Evolutionary conservation across 352 stramenopile genomes (phyloP).

Genomic region (Phytophthora ramorum): DNA sequence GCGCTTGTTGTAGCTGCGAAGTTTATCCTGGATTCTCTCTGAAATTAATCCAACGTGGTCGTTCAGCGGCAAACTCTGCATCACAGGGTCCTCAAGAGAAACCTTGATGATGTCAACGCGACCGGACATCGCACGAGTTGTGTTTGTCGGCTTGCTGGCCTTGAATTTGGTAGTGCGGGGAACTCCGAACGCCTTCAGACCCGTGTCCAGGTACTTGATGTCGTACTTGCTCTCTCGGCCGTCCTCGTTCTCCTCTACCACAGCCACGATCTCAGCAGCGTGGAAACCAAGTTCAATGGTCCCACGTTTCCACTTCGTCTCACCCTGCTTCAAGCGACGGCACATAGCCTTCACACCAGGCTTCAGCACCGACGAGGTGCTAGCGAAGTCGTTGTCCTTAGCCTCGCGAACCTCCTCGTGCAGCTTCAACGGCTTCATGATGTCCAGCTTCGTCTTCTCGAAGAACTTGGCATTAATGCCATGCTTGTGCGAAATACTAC

Average conservation of each 20-base stretch:
- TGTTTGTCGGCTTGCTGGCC: constrained; percentile 63
- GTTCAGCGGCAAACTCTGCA: constrained; percentile 86
- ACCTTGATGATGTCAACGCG: constrained; percentile 84
- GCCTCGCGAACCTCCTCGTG: constrained; percentile 72
- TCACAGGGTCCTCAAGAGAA: constrained; percentile 80
- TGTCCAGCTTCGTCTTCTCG: constrained; percentile 90
- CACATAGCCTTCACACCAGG: constrained; percentile 67
- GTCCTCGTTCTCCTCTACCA: constrained; percentile 73
- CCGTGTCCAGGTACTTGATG: constrained; percentile 88
- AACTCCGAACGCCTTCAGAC: constrained; percentile 80
- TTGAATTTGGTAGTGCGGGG: constrained; percentile 84
- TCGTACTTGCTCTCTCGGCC: constrained; percentile 82
- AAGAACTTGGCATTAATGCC: constrained; percentile 90
- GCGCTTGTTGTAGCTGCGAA: constrained; percentile 78
- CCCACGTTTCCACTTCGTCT: constrained; percentile 89
- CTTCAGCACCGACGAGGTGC: constrained; percentile 47
- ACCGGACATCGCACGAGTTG: constrained; percentile 80
- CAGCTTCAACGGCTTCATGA: constrained; percentile 85
- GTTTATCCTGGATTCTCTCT: constrained; percentile 85
- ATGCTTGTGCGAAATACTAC: constrained; percentile 95
- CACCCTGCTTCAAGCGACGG: constrained; percentile 75
- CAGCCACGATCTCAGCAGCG: constrained; percentile 68
- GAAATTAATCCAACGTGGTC: constrained; percentile 89
- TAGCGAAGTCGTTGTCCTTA: constrained; percentile 54
- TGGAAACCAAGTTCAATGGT: constrained; percentile 83